These are phyloP conservation scores for slime mould (Dictyostelium discoideum) DNA, from an alignment of 78 protist species.

Conservation along the genomic window DNA sequence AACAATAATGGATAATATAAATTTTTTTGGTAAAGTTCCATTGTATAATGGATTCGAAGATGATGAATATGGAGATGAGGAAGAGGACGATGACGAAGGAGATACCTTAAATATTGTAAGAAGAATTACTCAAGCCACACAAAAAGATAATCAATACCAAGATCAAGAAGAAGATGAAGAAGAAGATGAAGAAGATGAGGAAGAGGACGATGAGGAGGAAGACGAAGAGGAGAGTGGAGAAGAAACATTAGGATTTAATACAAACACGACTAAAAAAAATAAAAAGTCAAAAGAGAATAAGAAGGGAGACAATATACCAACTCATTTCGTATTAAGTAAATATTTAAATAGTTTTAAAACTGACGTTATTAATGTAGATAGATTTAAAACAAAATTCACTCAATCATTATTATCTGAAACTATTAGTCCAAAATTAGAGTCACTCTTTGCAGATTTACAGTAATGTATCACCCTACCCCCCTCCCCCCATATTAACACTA, in stretches of 20 bases:
- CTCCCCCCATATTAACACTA: not conserved
- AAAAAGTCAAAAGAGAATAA: not conserved
- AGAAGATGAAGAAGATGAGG: not conserved
- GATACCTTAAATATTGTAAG: not conserved
- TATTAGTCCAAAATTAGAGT: not conserved
- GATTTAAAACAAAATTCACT: not conserved
- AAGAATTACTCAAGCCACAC: not conserved
- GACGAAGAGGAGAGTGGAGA: not conserved
- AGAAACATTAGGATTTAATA: not conserved
- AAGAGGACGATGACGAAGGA: not conserved
- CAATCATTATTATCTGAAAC: not conserved
- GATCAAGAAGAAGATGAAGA: not conserved
- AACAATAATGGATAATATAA: not conserved
- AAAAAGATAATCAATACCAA: not conserved
- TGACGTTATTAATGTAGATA: not conserved
- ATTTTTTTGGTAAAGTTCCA: not conserved
- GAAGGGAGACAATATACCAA: not conserved
- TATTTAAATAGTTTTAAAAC: not conserved
- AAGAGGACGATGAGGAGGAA: not conserved
- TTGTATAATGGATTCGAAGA: not conserved
- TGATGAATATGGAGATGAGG: not conserved
- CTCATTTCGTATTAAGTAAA: not conserved
- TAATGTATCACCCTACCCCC: not conserved
- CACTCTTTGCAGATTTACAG: not conserved
- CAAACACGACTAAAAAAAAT: not conserved